Base-by-base conservation (phyloP, 176 grass and related monocot genomes). In the Bothriochloa decipiens region DNA sequence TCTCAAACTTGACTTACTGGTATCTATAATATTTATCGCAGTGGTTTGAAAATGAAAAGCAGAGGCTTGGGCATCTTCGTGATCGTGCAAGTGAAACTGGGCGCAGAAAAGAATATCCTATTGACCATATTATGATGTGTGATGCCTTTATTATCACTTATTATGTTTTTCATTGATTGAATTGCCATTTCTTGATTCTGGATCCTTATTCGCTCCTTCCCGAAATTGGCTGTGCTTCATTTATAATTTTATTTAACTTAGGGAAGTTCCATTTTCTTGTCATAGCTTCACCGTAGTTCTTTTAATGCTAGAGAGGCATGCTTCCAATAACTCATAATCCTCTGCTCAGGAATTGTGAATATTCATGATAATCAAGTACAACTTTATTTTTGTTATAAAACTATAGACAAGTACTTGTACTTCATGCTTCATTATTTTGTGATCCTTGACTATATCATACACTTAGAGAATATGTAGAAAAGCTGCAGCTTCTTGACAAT, bases 31-130 rank as follows among this genome's bases (percentile, higher is more conserved):
- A 70, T n/a, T 87, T 79, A 49, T 2, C 29, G 29, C 67, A 99
- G 96, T 87, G 88, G 81, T 77, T 99, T 65, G 96, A 94, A 87
- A 99, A 87, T 65, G 96, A 99, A 83, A 99, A 94, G 84, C 76
- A 92, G 75, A 83, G 79, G 73, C 81, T 99, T 33, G 88, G 83
- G 83, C 88, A 99, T 91, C 88, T 99, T 84, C 93, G 91, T 88
- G 96, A 99, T 74, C 96, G 96, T 86, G 96, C 96, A 85, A 99
- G 90, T 81, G 96, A 99, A 94, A 94, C 89, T 64, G 96, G 96
- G 45, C 91, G 96, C 65, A 96, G 90, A 94, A 99, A 99, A 66
- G 90, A 99, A 99, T 99, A 99, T 99, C 96, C 96, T 99, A 52
- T 84, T 78, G 8, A 69, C 32, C 20, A 62, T 85, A 78, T n/a